Evolutionary conservation across 208 protist genomes (phyloP).

Genomic region (Crithidia acanthocephali): DNA sequence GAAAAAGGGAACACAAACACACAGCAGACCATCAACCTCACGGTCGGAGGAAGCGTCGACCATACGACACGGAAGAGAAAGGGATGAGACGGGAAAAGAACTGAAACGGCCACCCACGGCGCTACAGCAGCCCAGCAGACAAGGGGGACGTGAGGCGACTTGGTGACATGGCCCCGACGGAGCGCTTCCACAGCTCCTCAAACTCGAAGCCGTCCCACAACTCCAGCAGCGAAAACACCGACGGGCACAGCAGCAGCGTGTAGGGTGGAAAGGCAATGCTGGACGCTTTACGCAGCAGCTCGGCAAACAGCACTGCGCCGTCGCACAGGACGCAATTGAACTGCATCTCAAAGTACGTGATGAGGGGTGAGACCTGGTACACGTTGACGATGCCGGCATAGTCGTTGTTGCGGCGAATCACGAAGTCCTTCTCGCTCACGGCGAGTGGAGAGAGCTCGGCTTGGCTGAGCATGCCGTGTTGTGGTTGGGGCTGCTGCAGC

Average conservation of each 20-base stretch:
- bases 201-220: constrained; percentile 85
- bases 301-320: constrained; percentile 62
- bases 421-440: constrained; percentile 29
- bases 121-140: constrained; percentile 22
- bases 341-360: constrained; percentile 81
- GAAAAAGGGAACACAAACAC: too few relatives aligned
- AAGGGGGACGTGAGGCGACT: constrained; percentile 20
- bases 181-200: constrained; percentile 40
- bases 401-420: constrained; percentile 41
- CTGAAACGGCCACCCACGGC: too few relatives aligned
- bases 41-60: too few relatives aligned
- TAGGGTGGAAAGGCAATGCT: constrained; percentile 72
- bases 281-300: constrained; percentile 41
- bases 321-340: constrained; percentile 59
- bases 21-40: too few relatives aligned
- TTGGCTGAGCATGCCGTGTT: not conserved
- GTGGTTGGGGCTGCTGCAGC: not conserved
- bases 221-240: constrained; percentile 75
- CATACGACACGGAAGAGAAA: too few relatives aligned
- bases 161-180: constrained; percentile 1
- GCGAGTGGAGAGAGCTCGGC: constrained; percentile 3
- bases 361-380: constrained; percentile 67
- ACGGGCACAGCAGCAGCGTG: constrained; percentile 73
- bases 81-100: not conserved
- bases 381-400: constrained; percentile 55